Evolutionary conservation across 306 rosid genomes (phyloP).

Genomic region (Trifolium repens): DNA sequence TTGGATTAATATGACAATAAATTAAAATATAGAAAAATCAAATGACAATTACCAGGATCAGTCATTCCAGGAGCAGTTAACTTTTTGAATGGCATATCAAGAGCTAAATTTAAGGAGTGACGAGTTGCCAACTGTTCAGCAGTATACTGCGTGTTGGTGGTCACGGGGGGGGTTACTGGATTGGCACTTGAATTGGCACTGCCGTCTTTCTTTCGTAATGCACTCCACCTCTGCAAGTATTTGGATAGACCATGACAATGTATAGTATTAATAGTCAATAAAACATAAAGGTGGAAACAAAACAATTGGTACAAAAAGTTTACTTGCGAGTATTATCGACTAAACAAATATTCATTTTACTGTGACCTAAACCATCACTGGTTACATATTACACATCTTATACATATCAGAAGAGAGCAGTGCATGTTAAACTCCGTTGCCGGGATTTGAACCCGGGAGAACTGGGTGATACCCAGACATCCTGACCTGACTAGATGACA

Average conservation of each 20-base stretch:
- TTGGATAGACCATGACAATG: conserved; percentile 46
- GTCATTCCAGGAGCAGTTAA: conserved; percentile 55
- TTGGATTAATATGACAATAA: conserved; percentile 23
- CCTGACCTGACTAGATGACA: conserved; percentile 71
- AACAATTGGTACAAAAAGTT: conserved; percentile 8
- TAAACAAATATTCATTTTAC: conserved; percentile 22
- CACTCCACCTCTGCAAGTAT: conserved; percentile 79
- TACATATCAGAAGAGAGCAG: conserved; percentile 24
- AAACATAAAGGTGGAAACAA: conserved; percentile 19
- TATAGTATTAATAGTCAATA: conserved; percentile 36
- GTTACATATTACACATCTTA: not conserved
- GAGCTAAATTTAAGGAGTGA: conserved; percentile 78
- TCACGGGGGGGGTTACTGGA: conserved; percentile 2
- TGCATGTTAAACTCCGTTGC: conserved; percentile 47
- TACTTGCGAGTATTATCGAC: not conserved
- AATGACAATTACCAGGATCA: conserved; percentile 60
- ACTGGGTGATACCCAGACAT: conserved; percentile 67
- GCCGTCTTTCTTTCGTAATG: conserved; percentile 62
- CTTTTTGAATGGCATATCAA: conserved; percentile 69
- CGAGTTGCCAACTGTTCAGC: conserved; percentile 85
- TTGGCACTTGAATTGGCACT: conserved; percentile 35
- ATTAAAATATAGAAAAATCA: conserved; percentile 11
- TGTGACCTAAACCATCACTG: conserved; percentile 2
- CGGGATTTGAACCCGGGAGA: conserved; percentile 76
- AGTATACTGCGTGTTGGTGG: conserved; percentile 60